Conservation (phyloP, 352 stramenopile species). For the Pythium monospermum region DNA sequence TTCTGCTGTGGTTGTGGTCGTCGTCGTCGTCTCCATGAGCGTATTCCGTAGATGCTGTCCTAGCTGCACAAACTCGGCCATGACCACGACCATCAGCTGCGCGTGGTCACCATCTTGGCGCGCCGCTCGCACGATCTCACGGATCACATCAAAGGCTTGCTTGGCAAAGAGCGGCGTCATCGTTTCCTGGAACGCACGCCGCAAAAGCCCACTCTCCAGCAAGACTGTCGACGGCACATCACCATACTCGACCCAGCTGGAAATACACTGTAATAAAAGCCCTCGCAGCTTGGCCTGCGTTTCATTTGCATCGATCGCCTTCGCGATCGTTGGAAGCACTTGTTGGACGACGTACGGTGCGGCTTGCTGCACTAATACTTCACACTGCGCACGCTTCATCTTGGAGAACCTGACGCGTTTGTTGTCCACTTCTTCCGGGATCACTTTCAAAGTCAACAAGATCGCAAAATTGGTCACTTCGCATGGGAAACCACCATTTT, state of each 20-base stretch:
- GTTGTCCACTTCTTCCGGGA: slow-evolving; percentile 76
- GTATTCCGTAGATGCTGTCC: slow-evolving; percentile 53
- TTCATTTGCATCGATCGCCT: slow-evolving; percentile 48
- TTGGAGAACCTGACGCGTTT: slow-evolving; percentile 78
- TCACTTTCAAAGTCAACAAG: slow-evolving; percentile 65
- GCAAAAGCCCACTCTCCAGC: slow-evolving; percentile 54
- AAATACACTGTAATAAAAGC: slow-evolving; percentile 56
- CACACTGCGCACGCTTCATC: slow-evolving; percentile 50
- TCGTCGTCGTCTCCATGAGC: slow-evolving; percentile 25
- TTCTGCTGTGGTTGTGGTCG: too few species aligned
- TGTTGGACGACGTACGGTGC: slow-evolving; percentile 51
- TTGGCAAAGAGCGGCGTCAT: slow-evolving; percentile 31
- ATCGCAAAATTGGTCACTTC: slow-evolving; percentile 70
- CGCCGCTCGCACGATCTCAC: slow-evolving; percentile 64
- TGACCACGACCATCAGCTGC: slow-evolving; percentile 71
- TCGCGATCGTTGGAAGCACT: slow-evolving; percentile 53
- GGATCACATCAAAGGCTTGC: slow-evolving; percentile 51
- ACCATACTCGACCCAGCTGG: slow-evolving; percentile 74
- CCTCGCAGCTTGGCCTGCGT: slow-evolving; percentile 37
- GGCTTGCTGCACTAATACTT: slow-evolving; percentile 64
- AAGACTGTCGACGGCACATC: slow-evolving; percentile 45
- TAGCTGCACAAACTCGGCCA: slow-evolving; percentile 74
- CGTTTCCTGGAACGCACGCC: slow-evolving; percentile 55
- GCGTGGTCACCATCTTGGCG: slow-evolving; percentile 49
- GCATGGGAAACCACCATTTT: slow-evolving; percentile 28